Evolutionary conservation across 192 early-diverging fungal genomes (phyloP), one percentile per base, ranked within the genome.

Genomic region (Spinellus fusiger): DNA sequence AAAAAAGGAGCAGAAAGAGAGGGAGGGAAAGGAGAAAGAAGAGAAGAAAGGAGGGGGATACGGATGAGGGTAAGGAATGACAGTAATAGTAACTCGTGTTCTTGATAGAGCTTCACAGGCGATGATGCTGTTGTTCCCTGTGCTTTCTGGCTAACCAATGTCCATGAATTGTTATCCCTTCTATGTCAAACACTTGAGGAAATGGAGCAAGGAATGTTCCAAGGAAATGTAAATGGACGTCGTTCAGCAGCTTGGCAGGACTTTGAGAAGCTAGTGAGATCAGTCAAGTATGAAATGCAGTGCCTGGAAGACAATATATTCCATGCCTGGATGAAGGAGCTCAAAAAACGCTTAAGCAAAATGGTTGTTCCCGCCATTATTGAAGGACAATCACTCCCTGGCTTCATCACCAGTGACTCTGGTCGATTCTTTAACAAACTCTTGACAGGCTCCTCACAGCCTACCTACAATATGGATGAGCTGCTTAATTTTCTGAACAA

Each of bases 141-240:
- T 55, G 90, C 90, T 13, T 99, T 93, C 83, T 98, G 97, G 97
- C 77, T 98, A 29, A 93, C 93, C 22, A 99, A 99, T 66, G 88
- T 90, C 23, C 96, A 92, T 69, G 97, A 98, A 74, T 79, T 99
- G 44, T 73, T 95, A 65, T 93, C 93, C 8, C 82, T 98, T 64
- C 86, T 95, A 63, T 85, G 77, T 54, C 76, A 75, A 63, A 83
- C 77, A 61, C 89, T 90, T 62, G 83, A 85, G 66, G 82, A 86
- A 60, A 80, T 86, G 56, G 73, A 80, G 13, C 76, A 66, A 12
- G 80, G 80, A 38, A 87, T 93, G 66, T 81, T 75, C 59, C 73
- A 77, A 33, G 83, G 76, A 62, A 79, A 77, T 57, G 81, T 80
- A 56, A 75, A 83, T 51, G 74, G 79, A 62, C 72, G 76, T 40